Conservation (phyloP, 306 rosid genomes). For the Prunus kanzakura region DNA sequence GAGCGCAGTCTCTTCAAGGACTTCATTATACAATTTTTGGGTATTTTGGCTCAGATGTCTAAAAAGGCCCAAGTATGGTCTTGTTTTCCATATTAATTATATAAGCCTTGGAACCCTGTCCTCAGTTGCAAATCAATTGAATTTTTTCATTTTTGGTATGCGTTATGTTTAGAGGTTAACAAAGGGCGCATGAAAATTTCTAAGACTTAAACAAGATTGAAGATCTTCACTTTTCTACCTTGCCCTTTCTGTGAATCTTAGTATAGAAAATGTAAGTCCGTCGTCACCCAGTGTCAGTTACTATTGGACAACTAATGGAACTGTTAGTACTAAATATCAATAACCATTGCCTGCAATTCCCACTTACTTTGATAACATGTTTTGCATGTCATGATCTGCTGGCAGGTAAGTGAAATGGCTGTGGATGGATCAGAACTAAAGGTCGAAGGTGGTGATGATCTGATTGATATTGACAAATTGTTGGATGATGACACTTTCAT, state of each 20-base stretch:
- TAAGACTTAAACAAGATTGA: not conserved
- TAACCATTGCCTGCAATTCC: not conserved
- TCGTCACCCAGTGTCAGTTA: not conserved
- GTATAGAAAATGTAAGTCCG: not conserved
- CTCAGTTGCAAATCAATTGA: too few species aligned
- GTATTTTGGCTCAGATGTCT: too few species aligned
- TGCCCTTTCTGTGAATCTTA: not conserved
- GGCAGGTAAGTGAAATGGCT: conserved; percentile 45
- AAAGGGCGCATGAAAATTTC: not conserved
- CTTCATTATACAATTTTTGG: too few species aligned
- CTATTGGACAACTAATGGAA: not conserved
- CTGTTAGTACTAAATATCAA: not conserved
- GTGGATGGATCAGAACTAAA: conserved; percentile 50
- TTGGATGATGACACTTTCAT: conserved; percentile 70
- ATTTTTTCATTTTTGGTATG: too few species aligned
- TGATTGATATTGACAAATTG: conserved; percentile 65
- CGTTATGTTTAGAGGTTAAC: too few species aligned
- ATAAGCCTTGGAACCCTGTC: too few species aligned
- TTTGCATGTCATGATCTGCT: conserved; percentile 1
- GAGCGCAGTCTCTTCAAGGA: not conserved
- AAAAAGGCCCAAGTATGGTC: too few species aligned
- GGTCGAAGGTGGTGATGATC: conserved; percentile 56
- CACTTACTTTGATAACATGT: not conserved
- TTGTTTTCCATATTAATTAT: too few species aligned
- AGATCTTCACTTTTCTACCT: not conserved